These are phyloP conservation scores for Fusarium oligoseptatum DNA, from an alignment of 2,329 filamentous ascomycete genomes.

Conservation along the genomic window DNA sequence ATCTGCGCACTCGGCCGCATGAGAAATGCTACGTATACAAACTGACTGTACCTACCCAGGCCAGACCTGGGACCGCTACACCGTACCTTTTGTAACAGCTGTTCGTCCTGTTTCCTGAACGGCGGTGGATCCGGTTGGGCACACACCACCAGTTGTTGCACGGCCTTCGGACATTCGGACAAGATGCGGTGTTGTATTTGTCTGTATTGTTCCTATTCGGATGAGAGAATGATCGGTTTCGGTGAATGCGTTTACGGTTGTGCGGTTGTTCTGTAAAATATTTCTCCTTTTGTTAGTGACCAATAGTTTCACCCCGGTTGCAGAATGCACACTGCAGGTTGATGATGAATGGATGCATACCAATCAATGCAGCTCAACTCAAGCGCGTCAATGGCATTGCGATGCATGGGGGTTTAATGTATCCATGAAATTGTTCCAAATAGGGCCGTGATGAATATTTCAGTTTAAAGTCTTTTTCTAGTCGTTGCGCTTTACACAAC, in stretches of 20 bases:
- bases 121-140: conserved; percentile 31
- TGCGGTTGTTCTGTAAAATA: not conserved
- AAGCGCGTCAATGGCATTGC: not conserved
- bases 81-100: conserved; percentile 34
- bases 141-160: conserved; percentile 42
- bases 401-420: not conserved
- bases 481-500: not conserved
- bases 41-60: conserved; percentile 5
- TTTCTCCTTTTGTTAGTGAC: not conserved
- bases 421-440: not conserved
- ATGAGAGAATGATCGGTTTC: not conserved
- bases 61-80: conserved; percentile 11
- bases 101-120: conserved; percentile 35
- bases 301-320: not conserved
- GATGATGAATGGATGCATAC: not conserved
- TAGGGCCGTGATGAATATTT: not conserved
- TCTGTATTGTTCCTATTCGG: conserved; percentile 1
- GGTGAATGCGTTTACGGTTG: conserved; percentile 1
- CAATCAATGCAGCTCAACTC: conserved; percentile 1
- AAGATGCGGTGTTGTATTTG: conserved; percentile 16
- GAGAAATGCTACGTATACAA: conserved; percentile 7
- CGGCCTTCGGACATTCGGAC: conserved; percentile 41
- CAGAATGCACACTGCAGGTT: not conserved
- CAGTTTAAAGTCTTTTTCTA: not conserved
- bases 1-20: conserved; percentile 29